Conservation (phyloP, 1,284 basidiomycete genomes). For the Ustanciosporium gigantosporum region DNA sequence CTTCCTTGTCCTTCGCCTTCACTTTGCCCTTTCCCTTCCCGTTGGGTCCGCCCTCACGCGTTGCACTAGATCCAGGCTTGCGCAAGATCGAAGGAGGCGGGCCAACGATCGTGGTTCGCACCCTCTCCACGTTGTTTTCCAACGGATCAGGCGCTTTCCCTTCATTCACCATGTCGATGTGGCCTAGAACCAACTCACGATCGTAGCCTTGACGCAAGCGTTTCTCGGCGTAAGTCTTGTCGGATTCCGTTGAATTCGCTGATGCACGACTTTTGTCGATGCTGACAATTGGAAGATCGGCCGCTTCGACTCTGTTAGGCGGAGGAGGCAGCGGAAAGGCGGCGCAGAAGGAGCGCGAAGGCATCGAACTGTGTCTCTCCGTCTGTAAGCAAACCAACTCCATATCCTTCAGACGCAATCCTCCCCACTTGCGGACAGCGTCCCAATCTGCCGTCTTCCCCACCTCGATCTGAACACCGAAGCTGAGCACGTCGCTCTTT, state of each 20-base stretch:
- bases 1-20: background rate
- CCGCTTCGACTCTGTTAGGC: slow-evolving; percentile 32
- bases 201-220: slow-evolving; percentile 49
- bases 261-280: background rate
- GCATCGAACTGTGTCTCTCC: slow-evolving; percentile 55
- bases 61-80: slow-evolving; percentile 3
- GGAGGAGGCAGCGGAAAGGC: slow-evolving; percentile 48
- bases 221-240: slow-evolving; percentile 8
- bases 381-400: slow-evolving; percentile 58
- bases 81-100: slow-evolving; percentile 29
- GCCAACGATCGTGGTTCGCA: slow-evolving; percentile 54
- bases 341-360: slow-evolving; percentile 55
- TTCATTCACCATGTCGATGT: slow-evolving; percentile 40
- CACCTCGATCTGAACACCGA: slow-evolving; percentile 59
- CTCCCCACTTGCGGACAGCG: slow-evolving; percentile 42
- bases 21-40: slow-evolving; percentile 6
- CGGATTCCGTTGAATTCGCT: background rate
- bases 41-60: slow-evolving; percentile 7
- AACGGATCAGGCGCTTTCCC: slow-evolving; percentile 43
- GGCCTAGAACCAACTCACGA: slow-evolving; percentile 37
- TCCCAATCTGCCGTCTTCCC: slow-evolving; percentile 49
- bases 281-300: slow-evolving; percentile 42
- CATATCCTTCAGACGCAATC: slow-evolving; percentile 57
- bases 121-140: slow-evolving; percentile 54
- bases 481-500: slow-evolving; percentile 50